Evolutionary conservation across 176 grass and related monocot species (phyloP).

Genomic region (Thinopyrum elongatum): DNA sequence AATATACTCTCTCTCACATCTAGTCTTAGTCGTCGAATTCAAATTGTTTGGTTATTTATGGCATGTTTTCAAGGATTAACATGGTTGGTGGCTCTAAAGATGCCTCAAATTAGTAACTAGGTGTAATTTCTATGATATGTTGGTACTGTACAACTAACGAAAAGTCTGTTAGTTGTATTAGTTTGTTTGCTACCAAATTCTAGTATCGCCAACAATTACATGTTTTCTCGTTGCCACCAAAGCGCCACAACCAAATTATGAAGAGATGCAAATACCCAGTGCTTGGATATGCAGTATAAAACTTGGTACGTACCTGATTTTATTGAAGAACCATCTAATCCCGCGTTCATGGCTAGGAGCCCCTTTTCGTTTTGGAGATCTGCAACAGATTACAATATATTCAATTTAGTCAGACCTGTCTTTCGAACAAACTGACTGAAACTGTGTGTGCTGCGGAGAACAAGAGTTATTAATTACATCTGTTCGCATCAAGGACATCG

Average conservation of each 20-base stretch:
- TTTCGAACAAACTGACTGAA: background rate
- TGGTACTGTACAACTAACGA: too few relatives aligned
- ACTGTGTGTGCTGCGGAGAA: background rate
- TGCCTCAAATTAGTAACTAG: too few relatives aligned
- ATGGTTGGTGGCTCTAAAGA: too few relatives aligned
- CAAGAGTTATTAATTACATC: background rate
- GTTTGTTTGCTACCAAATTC: background rate
- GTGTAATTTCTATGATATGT: too few relatives aligned
- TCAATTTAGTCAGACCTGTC: background rate
- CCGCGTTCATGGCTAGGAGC: background rate
- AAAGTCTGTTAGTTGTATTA: background rate
- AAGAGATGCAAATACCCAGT: background rate
- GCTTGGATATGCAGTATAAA: too few relatives aligned
- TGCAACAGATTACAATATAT: conserved; percentile 15
- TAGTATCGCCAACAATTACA: too few relatives aligned
- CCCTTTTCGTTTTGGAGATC: background rate
- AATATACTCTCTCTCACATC: too few relatives aligned
- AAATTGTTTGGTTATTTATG: too few relatives aligned
- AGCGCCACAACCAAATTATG: background rate
- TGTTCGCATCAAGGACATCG: background rate
- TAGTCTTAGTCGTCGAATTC: too few relatives aligned
- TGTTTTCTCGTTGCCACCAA: too few relatives aligned
- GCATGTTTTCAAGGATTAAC: too few relatives aligned
- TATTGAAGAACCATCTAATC: conserved; percentile 2
- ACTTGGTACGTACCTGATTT: conserved; percentile 1